A percentile compares a stretch with the other conserved stretches of the same genome.
phyloP scores from a whole-genome alignment of 1,284 basidiomycete species.

The Entoloma clypeatum region DNA sequence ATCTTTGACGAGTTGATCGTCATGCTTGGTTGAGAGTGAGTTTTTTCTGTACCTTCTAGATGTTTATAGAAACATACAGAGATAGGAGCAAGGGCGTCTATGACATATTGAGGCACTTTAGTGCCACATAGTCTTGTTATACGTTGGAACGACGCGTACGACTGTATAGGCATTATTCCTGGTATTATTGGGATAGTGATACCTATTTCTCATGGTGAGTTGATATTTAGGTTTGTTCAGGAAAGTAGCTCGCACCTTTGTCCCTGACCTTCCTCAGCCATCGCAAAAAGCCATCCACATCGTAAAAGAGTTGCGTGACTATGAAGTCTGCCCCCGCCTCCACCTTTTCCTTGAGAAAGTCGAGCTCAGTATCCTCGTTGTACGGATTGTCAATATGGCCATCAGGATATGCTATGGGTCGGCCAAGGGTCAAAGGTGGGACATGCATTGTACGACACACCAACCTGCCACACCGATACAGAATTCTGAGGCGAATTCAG shows the following conservation, averaged over 20 bases:
- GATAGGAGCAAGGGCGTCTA: conserved; percentile 73
- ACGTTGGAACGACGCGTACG: conserved; percentile 89
- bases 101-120: conserved; percentile 69
- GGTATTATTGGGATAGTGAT: conserved; percentile 92
- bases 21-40: conserved; percentile 50
- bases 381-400: conserved; percentile 74
- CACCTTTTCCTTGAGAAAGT: conserved; percentile 83
- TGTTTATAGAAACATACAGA: conserved; percentile 48
- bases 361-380: conserved; percentile 70
- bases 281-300: conserved; percentile 77
- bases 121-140: conserved; percentile 88
- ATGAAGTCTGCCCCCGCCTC: conserved; percentile 96
- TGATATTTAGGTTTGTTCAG: not conserved
- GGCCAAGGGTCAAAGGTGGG: conserved; percentile 6
- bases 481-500: conserved; percentile 83
- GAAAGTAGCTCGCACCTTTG: conserved; percentile 49
- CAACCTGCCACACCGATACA: conserved; percentile 89
- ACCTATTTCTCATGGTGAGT: conserved; percentile 44
- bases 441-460: conserved; percentile 12
- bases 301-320: conserved; percentile 97
- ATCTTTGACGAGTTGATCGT: conserved; percentile 89
- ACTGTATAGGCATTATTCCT: conserved; percentile 98
- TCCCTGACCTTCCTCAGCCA: conserved; percentile 75
- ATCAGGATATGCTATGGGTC: conserved; percentile 78
- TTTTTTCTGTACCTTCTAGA: not conserved